Conservation (phyloP, 345 rosid genomes). For the Heritiera fomes region DNA sequence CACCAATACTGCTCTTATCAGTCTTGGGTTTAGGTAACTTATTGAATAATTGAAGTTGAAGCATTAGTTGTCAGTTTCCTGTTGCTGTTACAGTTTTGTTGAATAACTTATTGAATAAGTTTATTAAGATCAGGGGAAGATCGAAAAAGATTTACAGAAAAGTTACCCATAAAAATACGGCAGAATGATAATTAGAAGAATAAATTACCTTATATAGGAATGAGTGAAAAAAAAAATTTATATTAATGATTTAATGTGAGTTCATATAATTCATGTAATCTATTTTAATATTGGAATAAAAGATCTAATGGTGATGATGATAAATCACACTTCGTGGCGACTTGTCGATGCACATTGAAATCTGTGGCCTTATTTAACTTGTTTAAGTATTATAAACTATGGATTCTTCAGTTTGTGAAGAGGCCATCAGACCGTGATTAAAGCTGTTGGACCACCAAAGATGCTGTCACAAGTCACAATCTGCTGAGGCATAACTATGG, state of each 20-base stretch:
- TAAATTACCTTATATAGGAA: no score
- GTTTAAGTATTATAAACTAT: not conserved
- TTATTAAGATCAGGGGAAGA: no score
- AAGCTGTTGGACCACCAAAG: not conserved
- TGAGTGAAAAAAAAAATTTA: no score
- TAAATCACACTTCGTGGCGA: not conserved
- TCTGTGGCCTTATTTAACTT: not conserved
- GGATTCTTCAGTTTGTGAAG: conserved; percentile 29
- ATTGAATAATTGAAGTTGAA: conserved; percentile 7
- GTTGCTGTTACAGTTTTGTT: not conserved
- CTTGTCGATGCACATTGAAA: conserved; percentile 10
- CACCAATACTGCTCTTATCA: conserved; percentile 4
- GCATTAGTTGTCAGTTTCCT: not conserved
- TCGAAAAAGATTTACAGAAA: no score
- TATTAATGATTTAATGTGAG: no score
- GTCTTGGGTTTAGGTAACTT: conserved; percentile 2
- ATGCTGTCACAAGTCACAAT: conserved; percentile 32
- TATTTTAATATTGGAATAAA: no score
- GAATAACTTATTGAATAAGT: not conserved
- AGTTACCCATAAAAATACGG: no score
- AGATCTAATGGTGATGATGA: no score
- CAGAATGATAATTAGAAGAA: no score
- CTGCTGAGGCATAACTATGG: conserved; percentile 12
- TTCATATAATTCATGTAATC: no score
- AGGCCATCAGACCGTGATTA: not conserved